Base-by-base conservation (phyloP, 2,329 filamentous ascomycete species). In the Trichoderma brevicompactum region DNA sequence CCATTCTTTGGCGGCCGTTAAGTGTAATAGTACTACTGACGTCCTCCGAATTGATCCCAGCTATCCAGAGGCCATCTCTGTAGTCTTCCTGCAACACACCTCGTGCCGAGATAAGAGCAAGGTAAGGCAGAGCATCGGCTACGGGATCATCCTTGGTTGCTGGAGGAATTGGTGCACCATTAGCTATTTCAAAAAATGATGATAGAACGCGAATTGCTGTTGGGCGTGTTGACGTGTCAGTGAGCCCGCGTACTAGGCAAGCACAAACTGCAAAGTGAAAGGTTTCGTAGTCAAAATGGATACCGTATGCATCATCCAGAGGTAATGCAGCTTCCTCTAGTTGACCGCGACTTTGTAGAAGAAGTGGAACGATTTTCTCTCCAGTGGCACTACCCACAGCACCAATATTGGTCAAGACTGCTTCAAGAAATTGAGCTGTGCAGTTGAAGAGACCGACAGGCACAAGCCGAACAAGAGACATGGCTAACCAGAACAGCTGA, bases 401-500 rank as follows among this genome's bases (percentile, higher is more conserved):
- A 65, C 84, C 84, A 66, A 90, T 88, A 67, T 90, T 90, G 50
- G 81, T 82, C 48, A 90, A 73, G 1, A 90, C 85, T 2, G 88
- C 83, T 70, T 90, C 87, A 1, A 91, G 78, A 64, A 91, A 88
- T 36, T 84, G 80, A 1, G 87, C 87, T 4, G 87, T 83, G 72
- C 85, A 89, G 73, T 89, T 90, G 77, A 90, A 90, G 1, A 90
- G 80, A 44, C 77, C 79, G 6, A 83, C 78, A 3, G 88, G 88
- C 15, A 89, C 86, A 2, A 90, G 81, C 7, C 88, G 83, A 28
- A 90, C 80, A 1, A 91, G 79, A 2, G 87, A 89, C 69, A 90
- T 85, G 9, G 87, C 87, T 40, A 91, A 79, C 88, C 88, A 91
- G 73, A 91, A 91, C 6, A 91, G 79, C 70, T 91, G 88, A 40